Evolutionary conservation across 2,329 filamentous ascomycete genomes (phyloP).

Genomic region (Sporothrix humicola): DNA sequence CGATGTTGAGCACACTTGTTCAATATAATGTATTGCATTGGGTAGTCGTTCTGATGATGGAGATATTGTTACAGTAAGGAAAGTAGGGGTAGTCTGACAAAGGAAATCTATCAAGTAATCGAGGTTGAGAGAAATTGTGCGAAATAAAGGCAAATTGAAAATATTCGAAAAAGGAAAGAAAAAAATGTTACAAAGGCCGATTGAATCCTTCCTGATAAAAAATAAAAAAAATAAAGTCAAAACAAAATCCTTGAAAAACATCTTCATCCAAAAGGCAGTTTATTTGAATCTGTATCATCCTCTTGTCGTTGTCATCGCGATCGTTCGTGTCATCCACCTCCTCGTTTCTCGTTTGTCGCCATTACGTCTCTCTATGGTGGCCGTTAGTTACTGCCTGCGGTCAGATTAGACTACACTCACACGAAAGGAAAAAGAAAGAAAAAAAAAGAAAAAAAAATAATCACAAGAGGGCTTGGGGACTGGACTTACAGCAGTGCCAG

Average conservation of each 20-base stretch:
- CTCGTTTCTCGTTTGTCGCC: not conserved
- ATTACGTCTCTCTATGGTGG: conserved; percentile 17
- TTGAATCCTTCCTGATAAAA: not conserved
- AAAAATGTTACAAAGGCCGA: not conserved
- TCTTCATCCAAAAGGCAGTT: not conserved
- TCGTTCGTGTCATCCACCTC: not conserved
- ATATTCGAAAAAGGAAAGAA: not conserved
- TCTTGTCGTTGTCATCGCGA: not conserved
- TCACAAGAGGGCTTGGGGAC: not conserved
- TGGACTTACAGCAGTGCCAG: conserved; percentile 69
- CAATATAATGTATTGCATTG: not conserved
- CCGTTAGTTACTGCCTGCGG: conserved; percentile 25
- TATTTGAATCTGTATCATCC: not conserved
- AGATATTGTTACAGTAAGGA: not conserved
- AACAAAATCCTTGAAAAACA: not conserved
- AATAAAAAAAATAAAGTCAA: not conserved
- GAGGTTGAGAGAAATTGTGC: not conserved
- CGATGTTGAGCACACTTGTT: not conserved
- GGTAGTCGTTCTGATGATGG: not conserved
- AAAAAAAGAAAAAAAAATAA: conserved; percentile 2
- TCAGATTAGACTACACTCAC: conserved; percentile 17
- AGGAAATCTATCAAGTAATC: conserved; percentile 4
- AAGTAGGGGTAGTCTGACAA: not conserved
- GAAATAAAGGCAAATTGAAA: not conserved
- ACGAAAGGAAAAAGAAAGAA: not conserved